Conservation (phyloP, 179 eudicot genomes). For the Heliamphora pulchella region DNA sequence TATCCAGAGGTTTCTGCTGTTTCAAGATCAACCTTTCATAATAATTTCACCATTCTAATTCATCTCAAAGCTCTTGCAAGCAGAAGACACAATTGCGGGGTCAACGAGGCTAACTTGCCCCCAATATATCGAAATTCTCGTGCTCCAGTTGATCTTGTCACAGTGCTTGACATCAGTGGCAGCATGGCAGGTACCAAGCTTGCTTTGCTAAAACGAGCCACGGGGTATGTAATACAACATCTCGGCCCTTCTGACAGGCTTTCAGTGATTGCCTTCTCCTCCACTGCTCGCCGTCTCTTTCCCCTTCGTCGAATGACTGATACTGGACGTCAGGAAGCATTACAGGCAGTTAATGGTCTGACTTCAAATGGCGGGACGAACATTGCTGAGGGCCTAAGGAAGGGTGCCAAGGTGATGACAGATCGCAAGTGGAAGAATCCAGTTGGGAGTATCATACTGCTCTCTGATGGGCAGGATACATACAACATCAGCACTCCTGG, state of each 20-base stretch:
- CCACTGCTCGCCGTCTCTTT: conserved; percentile 47
- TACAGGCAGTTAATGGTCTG: conserved; percentile 45
- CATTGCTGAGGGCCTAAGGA: conserved; percentile 51
- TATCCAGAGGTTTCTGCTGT: conserved; percentile 44
- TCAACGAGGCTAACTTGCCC: conserved; percentile 13
- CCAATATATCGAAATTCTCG: conserved; percentile 27
- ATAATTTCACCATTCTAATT: conserved; percentile 37
- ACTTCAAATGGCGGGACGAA: conserved; percentile 51
- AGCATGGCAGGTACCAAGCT: conserved; percentile 70
- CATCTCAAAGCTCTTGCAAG: conserved; percentile 44
- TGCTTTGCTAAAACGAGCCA: conserved; percentile 52
- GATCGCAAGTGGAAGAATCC: conserved; percentile 53
- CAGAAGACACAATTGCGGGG: conserved; percentile 13
- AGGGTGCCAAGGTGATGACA: conserved; percentile 46
- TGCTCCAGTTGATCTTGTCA: conserved; percentile 55
- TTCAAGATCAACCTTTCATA: conserved; percentile 28
- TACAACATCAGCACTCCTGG: conserved; percentile 30
- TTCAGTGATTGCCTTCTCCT: conserved; percentile 52
- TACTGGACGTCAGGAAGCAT: conserved; percentile 37
- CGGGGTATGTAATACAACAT: conserved; percentile 56
- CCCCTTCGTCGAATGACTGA: conserved; percentile 56
- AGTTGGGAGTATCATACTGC: conserved; percentile 44
- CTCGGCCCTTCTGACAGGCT: conserved; percentile 55
- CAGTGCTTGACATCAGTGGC: conserved; percentile 54
- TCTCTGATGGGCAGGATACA: conserved; percentile 69